Conservation (phyloP, 441 rosid species). For the Hura crepitans region DNA sequence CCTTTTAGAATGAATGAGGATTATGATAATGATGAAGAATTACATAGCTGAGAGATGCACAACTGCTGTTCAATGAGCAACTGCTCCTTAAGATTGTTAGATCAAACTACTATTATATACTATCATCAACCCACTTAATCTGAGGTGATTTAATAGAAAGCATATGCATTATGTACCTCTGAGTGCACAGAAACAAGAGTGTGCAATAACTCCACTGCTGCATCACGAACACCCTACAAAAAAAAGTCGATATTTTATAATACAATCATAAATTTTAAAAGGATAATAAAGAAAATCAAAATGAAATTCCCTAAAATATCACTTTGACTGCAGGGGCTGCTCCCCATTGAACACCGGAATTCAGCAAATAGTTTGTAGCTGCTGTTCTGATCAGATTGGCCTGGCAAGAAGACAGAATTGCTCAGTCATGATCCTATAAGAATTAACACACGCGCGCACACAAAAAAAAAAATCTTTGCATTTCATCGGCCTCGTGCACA, state of each 20-base stretch:
- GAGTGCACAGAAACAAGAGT: conserved; percentile 91
- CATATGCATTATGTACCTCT: conserved; percentile 47
- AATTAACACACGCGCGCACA: too few species aligned
- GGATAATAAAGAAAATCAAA: conserved; percentile 1
- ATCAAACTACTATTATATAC: not conserved
- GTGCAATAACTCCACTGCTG: conserved; percentile 88
- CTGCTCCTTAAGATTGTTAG: not conserved
- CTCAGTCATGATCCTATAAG: not conserved
- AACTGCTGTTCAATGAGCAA: not conserved
- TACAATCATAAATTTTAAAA: not conserved
- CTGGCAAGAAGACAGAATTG: conserved; percentile 34
- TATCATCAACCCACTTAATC: not conserved
- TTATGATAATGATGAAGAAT: not conserved
- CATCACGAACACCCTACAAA: conserved; percentile 88
- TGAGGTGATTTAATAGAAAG: not conserved
- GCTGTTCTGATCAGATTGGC: conserved; percentile 88
- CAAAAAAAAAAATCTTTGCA: not conserved
- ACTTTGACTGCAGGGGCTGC: conserved; percentile 87
- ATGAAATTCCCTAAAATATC: conserved; percentile 25
- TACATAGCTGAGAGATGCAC: not conserved
- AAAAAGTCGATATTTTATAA: conserved; percentile 16
- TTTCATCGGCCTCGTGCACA: not conserved
- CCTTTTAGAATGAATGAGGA: not conserved
- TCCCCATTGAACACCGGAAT: conserved; percentile 95
- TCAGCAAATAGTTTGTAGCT: conserved; percentile 67